Base-by-base conservation (phyloP, 148 eudicot species). In the Agrostemma githago region DNA sequence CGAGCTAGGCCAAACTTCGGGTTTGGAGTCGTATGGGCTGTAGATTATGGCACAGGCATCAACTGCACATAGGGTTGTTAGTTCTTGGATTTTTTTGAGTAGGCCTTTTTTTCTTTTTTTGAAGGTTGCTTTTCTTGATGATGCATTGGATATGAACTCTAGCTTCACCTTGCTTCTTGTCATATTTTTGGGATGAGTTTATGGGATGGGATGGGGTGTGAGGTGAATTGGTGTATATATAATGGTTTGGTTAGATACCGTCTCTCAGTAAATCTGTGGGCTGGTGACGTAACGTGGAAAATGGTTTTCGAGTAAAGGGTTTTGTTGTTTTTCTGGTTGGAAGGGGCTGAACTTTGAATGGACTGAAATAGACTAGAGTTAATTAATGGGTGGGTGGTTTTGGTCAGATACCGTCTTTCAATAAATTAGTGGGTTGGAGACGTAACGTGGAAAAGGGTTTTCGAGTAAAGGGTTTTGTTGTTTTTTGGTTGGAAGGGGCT, bases 41-140 rank as follows among this genome's bases (percentile, higher is more conserved):
- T 83, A 87, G 10, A 92, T 80, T 6, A 92, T 79, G 4, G 87
- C 91, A n/a, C 92, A 90, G 0, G 85, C 88, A 26, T 90, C 93
- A 2, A 92, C 82, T 42, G 82, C 97, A 40, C 96, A 92, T 0
- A 92, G 85, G 40, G 89, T 90, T 58, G 83, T 82, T 0, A 90
- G 78, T 80, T 90, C 97, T 1, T 80, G 76, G 64, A 84, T 84
- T 85, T 92, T 92, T 85, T 90, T 90, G 70, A 86, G 72, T 44
- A 92, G 54, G 1, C 96, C 96, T 73, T 84, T 86, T 86, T 86
- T 88, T 71, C 97, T 84, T 80, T 88, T 90, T 87, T 88, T 90
- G 88, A 66, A 92, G 6, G 93, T 87, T 42, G 88, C 86, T 72
- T 90, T 92, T 37, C 97, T 79, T 37, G 89, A 79, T 0, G 94